Conservation (phyloP, 2,329 filamentous ascomycete species). For the Amauroascus verrucosus region DNA sequence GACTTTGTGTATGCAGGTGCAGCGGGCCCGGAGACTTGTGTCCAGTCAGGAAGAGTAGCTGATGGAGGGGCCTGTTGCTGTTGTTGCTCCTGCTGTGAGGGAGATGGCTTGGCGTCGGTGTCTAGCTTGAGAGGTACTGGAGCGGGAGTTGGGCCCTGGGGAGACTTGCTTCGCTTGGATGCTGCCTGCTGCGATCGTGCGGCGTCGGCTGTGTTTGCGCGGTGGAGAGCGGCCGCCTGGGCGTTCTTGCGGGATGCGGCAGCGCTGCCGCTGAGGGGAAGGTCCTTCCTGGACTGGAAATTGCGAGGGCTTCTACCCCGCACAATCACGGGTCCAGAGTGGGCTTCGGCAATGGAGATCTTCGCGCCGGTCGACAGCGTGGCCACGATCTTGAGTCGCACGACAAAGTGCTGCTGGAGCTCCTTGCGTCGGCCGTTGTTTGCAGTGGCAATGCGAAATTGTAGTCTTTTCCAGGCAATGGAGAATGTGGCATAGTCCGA, state of each 20-base stretch:
- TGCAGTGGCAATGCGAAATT: slow-evolving; percentile 89
- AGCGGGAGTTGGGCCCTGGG: slow-evolving; percentile 10
- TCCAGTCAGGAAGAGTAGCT: slow-evolving; percentile 28
- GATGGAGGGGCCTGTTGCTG: slow-evolving; percentile 18
- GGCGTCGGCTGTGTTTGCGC: slow-evolving; percentile 24
- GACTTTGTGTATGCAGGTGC: slow-evolving; percentile 39
- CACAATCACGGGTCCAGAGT: slow-evolving; percentile 85
- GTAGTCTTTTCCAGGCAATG: slow-evolving; percentile 85
- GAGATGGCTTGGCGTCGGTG: slow-evolving; percentile 22
- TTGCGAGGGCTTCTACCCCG: slow-evolving; percentile 87
- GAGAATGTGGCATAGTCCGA: slow-evolving; percentile 83
- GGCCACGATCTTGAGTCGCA: slow-evolving; percentile 75
- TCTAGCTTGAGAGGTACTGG: slow-evolving; percentile 19
- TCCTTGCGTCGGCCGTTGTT: slow-evolving; percentile 94
- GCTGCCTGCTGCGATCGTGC: slow-evolving; percentile 7
- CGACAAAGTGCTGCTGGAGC: slow-evolving; percentile 88
- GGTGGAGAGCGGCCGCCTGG: slow-evolving; percentile 23
- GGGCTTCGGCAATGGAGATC: slow-evolving; percentile 69
- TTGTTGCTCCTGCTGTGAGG: slow-evolving; percentile 19
- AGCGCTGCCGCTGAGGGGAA: slow-evolving; percentile 71
- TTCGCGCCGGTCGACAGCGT: slow-evolving; percentile 76
- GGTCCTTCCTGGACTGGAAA: slow-evolving; percentile 88
- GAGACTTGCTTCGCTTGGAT: slow-evolving; percentile 16
- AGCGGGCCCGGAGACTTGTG: slow-evolving; percentile 21
- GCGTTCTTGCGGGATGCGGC: slow-evolving; percentile 67